Conservation (phyloP, 192 early-diverging fungal genomes). For the Lunasporangiospora selenospora region DNA sequence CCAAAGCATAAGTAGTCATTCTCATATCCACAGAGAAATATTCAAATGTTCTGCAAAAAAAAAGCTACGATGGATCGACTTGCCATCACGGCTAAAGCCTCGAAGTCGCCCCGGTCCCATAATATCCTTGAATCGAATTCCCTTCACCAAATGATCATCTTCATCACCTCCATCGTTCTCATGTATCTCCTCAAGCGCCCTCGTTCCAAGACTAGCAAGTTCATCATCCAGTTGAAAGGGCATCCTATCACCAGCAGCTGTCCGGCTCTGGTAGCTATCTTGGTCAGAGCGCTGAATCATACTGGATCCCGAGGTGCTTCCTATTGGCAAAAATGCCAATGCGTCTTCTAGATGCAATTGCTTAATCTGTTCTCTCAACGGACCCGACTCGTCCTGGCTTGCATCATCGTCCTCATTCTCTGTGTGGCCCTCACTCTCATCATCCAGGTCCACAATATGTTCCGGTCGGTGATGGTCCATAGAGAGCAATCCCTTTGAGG, state of each 20-base stretch:
- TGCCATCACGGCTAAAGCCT: slow-evolving; percentile 28
- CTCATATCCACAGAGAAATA: not conserved
- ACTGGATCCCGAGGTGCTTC: slow-evolving; percentile 15
- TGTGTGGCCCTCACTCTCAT: slow-evolving; percentile 1
- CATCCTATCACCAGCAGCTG: slow-evolving; percentile 30
- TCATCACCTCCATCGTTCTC: slow-evolving; percentile 21
- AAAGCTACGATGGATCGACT: no score
- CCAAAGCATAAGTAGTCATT: not conserved
- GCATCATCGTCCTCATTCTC: slow-evolving; percentile 15
- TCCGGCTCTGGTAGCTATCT: slow-evolving; percentile 13
- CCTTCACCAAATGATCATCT: slow-evolving; percentile 9
- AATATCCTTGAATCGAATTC: slow-evolving; percentile 25
- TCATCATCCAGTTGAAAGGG: slow-evolving; percentile 43
- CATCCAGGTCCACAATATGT: slow-evolving; percentile 19
- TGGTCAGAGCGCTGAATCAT: slow-evolving; percentile 8
- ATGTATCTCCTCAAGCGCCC: slow-evolving; percentile 26
- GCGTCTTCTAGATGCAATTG: slow-evolving; percentile 39
- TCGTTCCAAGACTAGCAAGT: slow-evolving; percentile 24
- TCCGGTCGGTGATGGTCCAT: no score
- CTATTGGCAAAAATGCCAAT: slow-evolving; percentile 36
- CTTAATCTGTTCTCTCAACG: slow-evolving; percentile 36
- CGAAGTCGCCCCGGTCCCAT: slow-evolving; percentile 1
- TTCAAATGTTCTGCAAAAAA: no score
- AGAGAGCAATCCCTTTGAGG: no score
- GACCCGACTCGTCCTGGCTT: slow-evolving; percentile 32